Base-by-base conservation (phyloP, 371 early-diverging fungal genomes). In the Syncephalastrum sp. region DNA sequence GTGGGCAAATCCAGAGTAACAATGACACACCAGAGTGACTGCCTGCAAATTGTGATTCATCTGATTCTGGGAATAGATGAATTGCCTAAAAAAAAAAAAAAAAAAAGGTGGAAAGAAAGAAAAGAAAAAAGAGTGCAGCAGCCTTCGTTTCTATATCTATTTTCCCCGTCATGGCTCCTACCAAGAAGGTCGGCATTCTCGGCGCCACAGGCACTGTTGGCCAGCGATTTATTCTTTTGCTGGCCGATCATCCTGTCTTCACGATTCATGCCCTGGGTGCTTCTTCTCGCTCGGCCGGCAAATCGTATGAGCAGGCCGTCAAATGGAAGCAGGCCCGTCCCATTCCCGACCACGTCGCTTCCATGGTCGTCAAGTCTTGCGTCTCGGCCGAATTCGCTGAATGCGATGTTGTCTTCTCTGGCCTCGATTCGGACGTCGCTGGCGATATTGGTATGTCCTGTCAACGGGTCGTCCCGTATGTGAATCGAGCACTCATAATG, bases 201-300 rank as follows among this genome's bases (percentile, higher is more conserved):
- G 98, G 98, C 64, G 96, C 96, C 41, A 98, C 97, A 4, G 98
- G 97, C 68, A 95, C 94, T n/a, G 98, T 98, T 19, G 97, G 97
- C 45, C 98, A 98, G 69, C 89, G 97, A n/a, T 96, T 98, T 62
- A 92, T 96, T 60, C 79, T 88, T 47, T 82, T 97, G 49, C 85
- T 98, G 50, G 84, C 87, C 7, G 70, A 81, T 53, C 95, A 98
- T 74, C 96, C 96, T 47, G 74, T 81, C 57, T 95, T 98, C 67
- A 77, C 76, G 46, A 85, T 98, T 67, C 87, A 87, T 67, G 86
- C 89, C 50, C 74, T 98, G 33, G 97, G 98, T 54, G 98, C 98
- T 38, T 93, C 93, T 15, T 70, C 87, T 59, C 89, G 95, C 48
- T 96, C 96, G 33, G 91, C 95, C 8, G 97, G 96, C 49, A 91